Conservation (phyloP, 1,139 yeast species). For the Komagataea norvegica region DNA sequence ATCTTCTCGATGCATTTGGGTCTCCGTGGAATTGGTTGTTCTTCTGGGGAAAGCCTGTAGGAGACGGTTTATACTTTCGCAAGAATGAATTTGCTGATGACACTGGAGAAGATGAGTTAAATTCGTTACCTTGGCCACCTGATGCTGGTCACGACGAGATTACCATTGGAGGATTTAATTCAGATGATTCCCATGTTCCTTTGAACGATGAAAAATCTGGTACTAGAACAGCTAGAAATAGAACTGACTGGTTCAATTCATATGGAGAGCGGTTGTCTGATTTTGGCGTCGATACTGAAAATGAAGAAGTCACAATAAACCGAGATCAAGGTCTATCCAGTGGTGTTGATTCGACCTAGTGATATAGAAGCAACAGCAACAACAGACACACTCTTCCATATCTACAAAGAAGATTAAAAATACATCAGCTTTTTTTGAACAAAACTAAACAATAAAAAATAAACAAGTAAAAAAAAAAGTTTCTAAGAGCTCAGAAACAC, state of each 20-base stretch:
- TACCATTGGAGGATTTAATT: conserved; percentile 4
- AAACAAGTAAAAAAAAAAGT: background rate
- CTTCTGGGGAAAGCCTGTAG: conserved; percentile 62
- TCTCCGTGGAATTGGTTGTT: conserved; percentile 59
- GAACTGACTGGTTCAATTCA: conserved; percentile 66
- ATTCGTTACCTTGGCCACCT: conserved; percentile 82
- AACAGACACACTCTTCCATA: no score
- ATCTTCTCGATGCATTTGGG: conserved; percentile 49
- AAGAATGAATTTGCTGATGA: conserved; percentile 46
- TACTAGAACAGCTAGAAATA: conserved; percentile 6
- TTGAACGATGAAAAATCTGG: no score
- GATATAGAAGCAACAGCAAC: no score
- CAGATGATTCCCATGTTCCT: no score
- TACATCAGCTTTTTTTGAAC: background rate
- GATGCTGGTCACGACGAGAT: conserved; percentile 56
- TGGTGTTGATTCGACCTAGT: background rate
- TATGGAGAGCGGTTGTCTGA: conserved; percentile 80
- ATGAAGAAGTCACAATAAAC: conserved; percentile 39
- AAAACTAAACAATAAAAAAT: background rate
- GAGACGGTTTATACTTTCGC: conserved; percentile 47
- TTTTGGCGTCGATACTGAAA: conserved; percentile 82
- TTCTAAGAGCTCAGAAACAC: background rate
- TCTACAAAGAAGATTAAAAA: background rate
- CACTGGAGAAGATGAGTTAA: conserved; percentile 50
- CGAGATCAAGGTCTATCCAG: no score